Conservation (phyloP, 2,329 filamentous ascomycete genomes). For the Phoma sp. region DNA sequence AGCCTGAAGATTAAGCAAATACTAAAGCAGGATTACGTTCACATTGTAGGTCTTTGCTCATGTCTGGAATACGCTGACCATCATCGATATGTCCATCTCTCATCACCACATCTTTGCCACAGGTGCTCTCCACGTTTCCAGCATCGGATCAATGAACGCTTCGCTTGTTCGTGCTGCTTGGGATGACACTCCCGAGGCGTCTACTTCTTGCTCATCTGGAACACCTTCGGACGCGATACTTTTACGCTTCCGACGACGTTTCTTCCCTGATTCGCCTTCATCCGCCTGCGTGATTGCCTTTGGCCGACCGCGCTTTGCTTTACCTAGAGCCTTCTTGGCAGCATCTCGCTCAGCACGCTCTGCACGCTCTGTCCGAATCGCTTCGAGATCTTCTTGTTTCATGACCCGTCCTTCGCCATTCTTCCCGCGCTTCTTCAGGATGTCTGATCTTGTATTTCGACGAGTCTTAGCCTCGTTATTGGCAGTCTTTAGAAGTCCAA, state of each 20-base stretch:
- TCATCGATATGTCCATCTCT: neutral
- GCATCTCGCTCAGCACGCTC: neutral
- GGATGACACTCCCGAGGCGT: neutral
- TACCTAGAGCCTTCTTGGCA: neutral
- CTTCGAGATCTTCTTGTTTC: neutral
- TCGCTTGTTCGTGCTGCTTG: slow-evolving; percentile 3
- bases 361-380: neutral
- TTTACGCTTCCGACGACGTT: slow-evolving; percentile 9
- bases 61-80: neutral
- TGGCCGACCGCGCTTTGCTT: slow-evolving; percentile 8
- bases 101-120: neutral
- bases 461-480: no score
- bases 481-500: neutral
- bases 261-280: neutral
- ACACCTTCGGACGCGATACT: neutral
- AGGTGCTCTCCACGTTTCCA: neutral
- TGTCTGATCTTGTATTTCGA: neutral
- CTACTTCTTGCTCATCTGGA: slow-evolving; percentile 5
- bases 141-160: neutral
- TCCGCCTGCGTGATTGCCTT: slow-evolving; percentile 4
- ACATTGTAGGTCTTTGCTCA: neutral
- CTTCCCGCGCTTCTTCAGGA: neutral
- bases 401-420: neutral
- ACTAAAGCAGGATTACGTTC: no score
- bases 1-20: no score